Conservation (phyloP, 805 yeast species). For the Brettanomyces naardenensis region DNA sequence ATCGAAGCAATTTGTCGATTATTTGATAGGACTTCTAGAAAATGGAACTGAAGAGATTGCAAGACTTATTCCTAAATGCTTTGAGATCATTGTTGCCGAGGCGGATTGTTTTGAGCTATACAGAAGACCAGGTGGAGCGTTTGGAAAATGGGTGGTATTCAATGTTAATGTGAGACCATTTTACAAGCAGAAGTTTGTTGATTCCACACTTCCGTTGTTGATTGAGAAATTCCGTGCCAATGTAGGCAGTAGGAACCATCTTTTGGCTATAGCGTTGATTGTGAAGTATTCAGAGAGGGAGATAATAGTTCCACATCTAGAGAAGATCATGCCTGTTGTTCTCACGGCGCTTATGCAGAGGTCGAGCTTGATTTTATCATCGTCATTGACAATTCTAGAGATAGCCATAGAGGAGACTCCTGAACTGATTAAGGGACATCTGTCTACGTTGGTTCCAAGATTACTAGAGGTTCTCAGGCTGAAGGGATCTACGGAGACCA, state of each 20-base stretch:
- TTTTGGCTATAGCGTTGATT: slow-evolving; percentile 61
- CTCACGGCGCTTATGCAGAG: slow-evolving; percentile 44
- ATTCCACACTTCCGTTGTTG: slow-evolving; percentile 47
- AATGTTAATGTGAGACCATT: slow-evolving; percentile 57
- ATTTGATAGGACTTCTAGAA: slow-evolving; percentile 29
- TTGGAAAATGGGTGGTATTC: slow-evolving; percentile 25
- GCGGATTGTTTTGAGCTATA: slow-evolving; percentile 48
- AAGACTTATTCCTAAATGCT: slow-evolving; percentile 38
- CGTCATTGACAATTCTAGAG: slow-evolving; percentile 19
- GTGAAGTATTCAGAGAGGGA: slow-evolving; percentile 56
- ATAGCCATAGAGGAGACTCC: slow-evolving; percentile 45
- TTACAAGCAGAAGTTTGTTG: slow-evolving; percentile 77
- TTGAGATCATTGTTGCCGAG: slow-evolving; percentile 63
- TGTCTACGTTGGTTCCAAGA: slow-evolving; percentile 49
- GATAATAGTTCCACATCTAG: slow-evolving; percentile 58
- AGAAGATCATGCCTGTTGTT: slow-evolving; percentile 60
- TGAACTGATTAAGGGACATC: slow-evolving; percentile 42
- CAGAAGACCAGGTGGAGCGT: slow-evolving; percentile 18
- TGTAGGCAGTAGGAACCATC: slow-evolving; percentile 34
- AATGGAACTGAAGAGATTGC: slow-evolving; percentile 23
- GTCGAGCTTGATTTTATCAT: slow-evolving; percentile 15
- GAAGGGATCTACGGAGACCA: slow-evolving; percentile 33
- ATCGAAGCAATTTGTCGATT: slow-evolving; percentile 27
- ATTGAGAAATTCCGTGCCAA: slow-evolving; percentile 35
- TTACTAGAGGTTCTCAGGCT: slow-evolving; percentile 32